These are phyloP conservation scores for Triticum monococcum DNA, from an alignment of 176 grass and related monocot genomes.

Conservation along the genomic window DNA sequence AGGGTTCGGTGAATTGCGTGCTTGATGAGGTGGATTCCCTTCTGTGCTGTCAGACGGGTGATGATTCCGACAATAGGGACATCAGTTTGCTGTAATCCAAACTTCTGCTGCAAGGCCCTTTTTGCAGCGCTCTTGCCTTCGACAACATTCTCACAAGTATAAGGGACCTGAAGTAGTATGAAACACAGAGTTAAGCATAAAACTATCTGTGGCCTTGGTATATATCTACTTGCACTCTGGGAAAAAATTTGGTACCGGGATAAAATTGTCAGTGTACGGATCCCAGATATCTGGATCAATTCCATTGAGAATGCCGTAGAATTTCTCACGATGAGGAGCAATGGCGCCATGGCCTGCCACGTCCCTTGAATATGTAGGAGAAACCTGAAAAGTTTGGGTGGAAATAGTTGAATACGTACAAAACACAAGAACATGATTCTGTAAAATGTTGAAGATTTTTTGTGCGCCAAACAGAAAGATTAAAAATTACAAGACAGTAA, in stretches of 20 bases:
- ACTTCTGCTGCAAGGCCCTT: constrained; percentile 79
- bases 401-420: not conserved
- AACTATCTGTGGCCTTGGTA: not conserved
- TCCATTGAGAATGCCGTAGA: constrained; percentile 63
- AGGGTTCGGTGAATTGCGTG: constrained; percentile 66
- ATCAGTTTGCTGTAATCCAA: constrained; percentile 72
- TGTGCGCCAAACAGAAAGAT: not conserved
- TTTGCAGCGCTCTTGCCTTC: constrained; percentile 88
- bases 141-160: constrained; percentile 75
- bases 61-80: constrained; percentile 83
- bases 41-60: constrained; percentile 81
- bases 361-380: constrained; percentile 85
- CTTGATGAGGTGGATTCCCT: constrained; percentile 98
- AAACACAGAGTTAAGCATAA: constrained; percentile 4
- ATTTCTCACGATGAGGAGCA: constrained; percentile 64
- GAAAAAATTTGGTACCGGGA: constrained; percentile 37
- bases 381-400: constrained; percentile 48
- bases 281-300: constrained; percentile 80
- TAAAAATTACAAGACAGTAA: constrained; percentile 5
- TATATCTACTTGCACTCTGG: not conserved
- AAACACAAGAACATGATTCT: not conserved
- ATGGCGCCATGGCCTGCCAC: constrained; percentile 74
- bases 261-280: constrained; percentile 51
- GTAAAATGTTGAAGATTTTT: not conserved
- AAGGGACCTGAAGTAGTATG: constrained; percentile 51